A percentile compares a stretch with the other conserved stretches of the same genome.
phyloP scores from a whole-genome alignment of 352 stramenopile species.

The Globisporangium rhizosaccharum region DNA sequence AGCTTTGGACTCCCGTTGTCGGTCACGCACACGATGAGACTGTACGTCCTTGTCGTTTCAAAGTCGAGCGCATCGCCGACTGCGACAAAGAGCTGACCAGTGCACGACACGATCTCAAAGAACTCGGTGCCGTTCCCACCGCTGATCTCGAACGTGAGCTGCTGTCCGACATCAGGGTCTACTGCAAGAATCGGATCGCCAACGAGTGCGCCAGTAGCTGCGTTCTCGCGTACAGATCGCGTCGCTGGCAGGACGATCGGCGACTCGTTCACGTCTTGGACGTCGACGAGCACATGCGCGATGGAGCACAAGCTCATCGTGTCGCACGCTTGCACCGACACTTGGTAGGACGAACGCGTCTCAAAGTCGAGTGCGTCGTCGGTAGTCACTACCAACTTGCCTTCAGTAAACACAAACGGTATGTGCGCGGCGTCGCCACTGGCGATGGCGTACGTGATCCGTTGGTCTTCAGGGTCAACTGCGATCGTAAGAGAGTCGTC shows the following conservation, averaged over 20 bases:
- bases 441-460: constrained; percentile 4
- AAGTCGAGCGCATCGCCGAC: constrained; percentile 32
- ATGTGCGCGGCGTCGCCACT: neutral
- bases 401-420: constrained; percentile 2
- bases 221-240: constrained; percentile 13
- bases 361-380: constrained; percentile 7
- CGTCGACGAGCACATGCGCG: neutral
- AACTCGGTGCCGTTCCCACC: constrained; percentile 20
- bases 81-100: constrained; percentile 43
- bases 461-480: constrained; percentile 8
- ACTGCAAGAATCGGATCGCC: constrained; percentile 17
- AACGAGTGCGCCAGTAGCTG: constrained; percentile 12
- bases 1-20: constrained; percentile 37
- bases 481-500: constrained; percentile 10
- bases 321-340: constrained; percentile 4
- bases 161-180: constrained; percentile 26
- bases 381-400: neutral
- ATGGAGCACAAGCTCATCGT: neutral
- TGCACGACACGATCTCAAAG: constrained; percentile 45
- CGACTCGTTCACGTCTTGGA: constrained; percentile 7
- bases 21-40: constrained; percentile 25
- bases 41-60: constrained; percentile 17
- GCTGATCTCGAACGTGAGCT: constrained; percentile 18
- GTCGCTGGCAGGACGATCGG: neutral
- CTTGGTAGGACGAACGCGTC: constrained; percentile 2